Base-by-base conservation (phyloP, 768 basidiomycete genomes). In the Agaricus subrufescens region DNA sequence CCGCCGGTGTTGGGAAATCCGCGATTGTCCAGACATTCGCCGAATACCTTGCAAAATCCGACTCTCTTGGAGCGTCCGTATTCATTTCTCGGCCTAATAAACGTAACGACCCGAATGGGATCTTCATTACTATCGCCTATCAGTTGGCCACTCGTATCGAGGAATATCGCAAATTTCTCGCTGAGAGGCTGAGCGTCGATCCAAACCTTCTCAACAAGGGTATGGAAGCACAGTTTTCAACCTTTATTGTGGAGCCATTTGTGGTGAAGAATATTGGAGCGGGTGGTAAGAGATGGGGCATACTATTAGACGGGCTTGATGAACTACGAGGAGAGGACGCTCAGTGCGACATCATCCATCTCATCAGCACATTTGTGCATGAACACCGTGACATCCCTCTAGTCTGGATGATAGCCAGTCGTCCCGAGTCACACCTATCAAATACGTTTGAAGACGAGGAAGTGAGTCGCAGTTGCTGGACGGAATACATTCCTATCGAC, bases 1-100 rank as follows among this genome's bases (percentile, higher is more conserved):
- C 54, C 15, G 54, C 58, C 6, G 58, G 58, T 1, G 50, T 50
- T 3, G 58, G 58, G 4, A 59, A 59, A 26, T 55, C 48, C 0
- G 47, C 53, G 1, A n/a, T 59, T 2, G 30, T 54, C 9, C 31
- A 55, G 37, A 59, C 50, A 4, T 27, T 59, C 14, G 54, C 53
- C 0, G 44, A 47, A 15, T 38, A 40, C 5, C 52, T 54, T 1
- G 27, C 27, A 4, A 15, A n/a, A 9, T 29, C 34, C 37, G 3
- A 49, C 0, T 40, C 5, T 26, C 52, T 50, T 6, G 52, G 47
- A 3, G 58, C 52, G 3, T 50, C 52, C 5, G 30, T 58, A 15
- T 58, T 58, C 39, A 54, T 46, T 37, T 54, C 46, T 1, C 14
- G 52, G 10, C 43, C 52, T 3, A 44, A 44, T 31, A 26, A 37